Conservation (phyloP, 805 yeast genomes). For the Lachancea cidri region DNA sequence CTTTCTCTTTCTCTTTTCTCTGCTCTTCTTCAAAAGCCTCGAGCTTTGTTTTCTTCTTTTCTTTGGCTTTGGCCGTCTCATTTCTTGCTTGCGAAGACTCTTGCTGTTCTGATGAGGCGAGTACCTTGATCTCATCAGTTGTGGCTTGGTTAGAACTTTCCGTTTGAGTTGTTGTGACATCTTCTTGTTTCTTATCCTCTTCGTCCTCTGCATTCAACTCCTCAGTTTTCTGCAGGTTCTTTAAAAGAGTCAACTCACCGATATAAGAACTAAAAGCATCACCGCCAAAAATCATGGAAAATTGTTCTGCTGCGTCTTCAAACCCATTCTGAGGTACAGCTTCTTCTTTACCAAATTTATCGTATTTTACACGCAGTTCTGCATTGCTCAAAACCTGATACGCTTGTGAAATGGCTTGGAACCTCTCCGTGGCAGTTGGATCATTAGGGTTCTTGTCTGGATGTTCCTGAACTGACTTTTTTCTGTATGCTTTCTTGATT, state of each 20-base stretch:
- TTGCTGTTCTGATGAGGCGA: conserved; percentile 1
- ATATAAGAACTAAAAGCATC: conserved; percentile 82
- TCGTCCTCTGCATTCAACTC: conserved; percentile 41
- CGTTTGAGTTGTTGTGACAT: too few relatives aligned
- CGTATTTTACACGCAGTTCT: conserved; percentile 59
- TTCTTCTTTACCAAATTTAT: conserved; percentile 69
- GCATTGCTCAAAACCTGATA: conserved; percentile 73
- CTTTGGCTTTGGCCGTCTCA: conserved; percentile 34
- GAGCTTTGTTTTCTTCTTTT: conserved; percentile 41
- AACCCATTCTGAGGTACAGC: conserved; percentile 67
- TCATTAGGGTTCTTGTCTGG: conserved; percentile 80
- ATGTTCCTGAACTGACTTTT: conserved; percentile 68
- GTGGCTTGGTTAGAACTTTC: conserved; percentile 1
- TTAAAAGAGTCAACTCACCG: conserved; percentile 79
- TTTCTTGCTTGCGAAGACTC: conserved; percentile 15
- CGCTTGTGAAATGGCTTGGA: conserved; percentile 59
- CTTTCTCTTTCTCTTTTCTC: conserved; percentile 55
- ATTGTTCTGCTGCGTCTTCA: conserved; percentile 70
- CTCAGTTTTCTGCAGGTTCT: conserved; percentile 63
- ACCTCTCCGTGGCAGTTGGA: conserved; percentile 68
- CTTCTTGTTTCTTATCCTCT: conserved; percentile 30
- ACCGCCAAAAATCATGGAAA: conserved; percentile 77
- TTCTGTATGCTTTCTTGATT: conserved; percentile 75
- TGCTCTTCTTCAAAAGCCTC: conserved; percentile 77
- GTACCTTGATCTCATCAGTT: not conserved